Evolutionary conservation across 345 rosid genomes (phyloP).

Genomic region (Citrus hindsii): DNA sequence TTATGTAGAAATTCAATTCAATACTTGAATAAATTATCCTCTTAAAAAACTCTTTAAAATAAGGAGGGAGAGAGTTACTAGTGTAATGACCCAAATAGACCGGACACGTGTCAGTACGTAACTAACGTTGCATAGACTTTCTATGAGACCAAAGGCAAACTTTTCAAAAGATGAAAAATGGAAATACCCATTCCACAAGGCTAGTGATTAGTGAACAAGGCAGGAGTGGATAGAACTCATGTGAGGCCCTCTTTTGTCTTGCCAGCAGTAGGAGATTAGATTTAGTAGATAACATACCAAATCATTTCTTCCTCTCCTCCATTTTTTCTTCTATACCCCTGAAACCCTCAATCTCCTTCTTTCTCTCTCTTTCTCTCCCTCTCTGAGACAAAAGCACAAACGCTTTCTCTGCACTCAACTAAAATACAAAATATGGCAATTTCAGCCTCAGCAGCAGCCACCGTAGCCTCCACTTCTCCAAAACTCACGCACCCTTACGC

Average conservation of each 20-base stretch:
- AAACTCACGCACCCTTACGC: slow-evolving; percentile 38
- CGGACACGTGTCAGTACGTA: slow-evolving; percentile 12
- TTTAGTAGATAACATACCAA: slow-evolving; percentile 22
- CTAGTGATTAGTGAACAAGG: background rate
- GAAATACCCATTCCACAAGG: background rate
- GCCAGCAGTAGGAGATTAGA: slow-evolving; percentile 13
- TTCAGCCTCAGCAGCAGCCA: slow-evolving; percentile 40
- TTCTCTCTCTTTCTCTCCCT: background rate
- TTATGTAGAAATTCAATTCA: too few relatives aligned
- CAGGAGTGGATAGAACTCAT: slow-evolving; percentile 19
- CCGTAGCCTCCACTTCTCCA: slow-evolving; percentile 32
- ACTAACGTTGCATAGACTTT: background rate
- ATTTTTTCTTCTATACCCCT: background rate
- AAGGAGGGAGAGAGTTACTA: background rate
- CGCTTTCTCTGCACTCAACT: background rate
- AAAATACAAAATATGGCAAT: slow-evolving; percentile 49
- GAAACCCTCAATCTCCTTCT: background rate
- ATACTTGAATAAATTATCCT: too few relatives aligned
- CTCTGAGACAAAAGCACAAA: background rate
- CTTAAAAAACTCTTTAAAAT: too few relatives aligned
- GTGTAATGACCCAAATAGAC: background rate
- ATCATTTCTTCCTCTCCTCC: background rate
- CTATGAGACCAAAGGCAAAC: background rate
- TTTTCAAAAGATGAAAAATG: too few relatives aligned
- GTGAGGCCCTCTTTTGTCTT: slow-evolving; percentile 23